Evolutionary conservation across 1,284 basidiomycete species (phyloP), one percentile per base, ranked within the genome.

Genomic region (Ganoderma leucocontextum): DNA sequence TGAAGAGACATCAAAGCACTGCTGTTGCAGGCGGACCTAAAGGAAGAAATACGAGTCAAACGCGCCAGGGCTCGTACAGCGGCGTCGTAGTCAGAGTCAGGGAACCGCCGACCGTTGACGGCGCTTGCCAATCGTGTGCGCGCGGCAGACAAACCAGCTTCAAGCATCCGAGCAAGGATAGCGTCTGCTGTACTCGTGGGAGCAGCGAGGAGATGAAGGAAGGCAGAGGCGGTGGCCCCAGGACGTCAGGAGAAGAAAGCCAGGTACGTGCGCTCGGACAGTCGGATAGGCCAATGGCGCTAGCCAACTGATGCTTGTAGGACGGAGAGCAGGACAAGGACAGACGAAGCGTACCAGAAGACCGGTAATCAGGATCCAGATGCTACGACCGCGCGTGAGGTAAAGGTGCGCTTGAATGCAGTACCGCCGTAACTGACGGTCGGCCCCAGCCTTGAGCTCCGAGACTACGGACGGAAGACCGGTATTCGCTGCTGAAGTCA

Each of bases 251-350:
- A 67, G 22, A 76, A 66, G 67, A 78, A 78, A 12, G 69, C 60
- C 5, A 78, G 69, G 12, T 69, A 70, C 15, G 73, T 60, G 72
- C 72, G 36, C 76, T 77, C 36, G 74, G 74, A 64, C 78, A 79
- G 70, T 77, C 78, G 7, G 74, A 67, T 3, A 76, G 39, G n/a
- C 70, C 75, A 52, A 78, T 71, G 8, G 76, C 75, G 55, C 75
- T 74, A 8, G 75, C 72, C 60, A 77, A 75, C 59, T 77, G 77
- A 22, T 77, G 75, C 35, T 74, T 77, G 29, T 1, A 44, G 19
- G 36, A 19, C 39, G 33, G 41, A 49, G 3, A 4, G 8, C 13
- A 55, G 25, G 41, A 15, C n/a, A 33, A 33, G 38, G 33, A 41
- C 53, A 8, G 41, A 49, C 36, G n/a, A 36, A 55, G 36, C 65